phyloP scores from a whole-genome alignment of 441 rosid genomes.

The Populus tomentosa region DNA sequence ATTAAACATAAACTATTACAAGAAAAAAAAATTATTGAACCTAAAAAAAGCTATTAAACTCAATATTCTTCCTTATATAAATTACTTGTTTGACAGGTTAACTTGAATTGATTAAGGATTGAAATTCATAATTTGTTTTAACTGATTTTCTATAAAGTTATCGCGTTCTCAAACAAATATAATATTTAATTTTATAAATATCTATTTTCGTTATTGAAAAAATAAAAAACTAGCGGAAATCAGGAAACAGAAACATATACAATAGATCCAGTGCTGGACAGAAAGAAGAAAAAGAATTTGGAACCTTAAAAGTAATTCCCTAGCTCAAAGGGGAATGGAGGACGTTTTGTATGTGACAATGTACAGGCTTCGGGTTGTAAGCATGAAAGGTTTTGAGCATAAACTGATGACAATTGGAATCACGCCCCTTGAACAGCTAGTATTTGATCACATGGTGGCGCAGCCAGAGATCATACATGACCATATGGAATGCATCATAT shows the following conservation, averaged over 20 bases:
- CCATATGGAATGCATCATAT: conserved; percentile 89
- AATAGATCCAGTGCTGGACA: not conserved
- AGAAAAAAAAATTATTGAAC: not conserved
- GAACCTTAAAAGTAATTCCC: not conserved
- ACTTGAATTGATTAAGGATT: not conserved
- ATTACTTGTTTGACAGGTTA: rapidly evolving
- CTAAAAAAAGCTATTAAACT: not conserved
- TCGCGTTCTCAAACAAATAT: too few relatives aligned
- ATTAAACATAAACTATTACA: too few relatives aligned
- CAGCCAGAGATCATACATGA: conserved; percentile 92
- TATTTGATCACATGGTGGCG: conserved; percentile 86
- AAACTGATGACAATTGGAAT: not conserved
- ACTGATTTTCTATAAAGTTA: too few relatives aligned
- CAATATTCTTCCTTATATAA: rapidly evolving
- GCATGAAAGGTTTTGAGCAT: conserved; percentile 13
- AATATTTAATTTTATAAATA: too few relatives aligned
- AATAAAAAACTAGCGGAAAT: not conserved
- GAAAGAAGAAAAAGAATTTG: conserved; percentile 11
- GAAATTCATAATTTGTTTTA: too few relatives aligned
- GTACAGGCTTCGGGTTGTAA: conserved; percentile 28
- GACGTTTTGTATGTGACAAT: conserved; percentile 4
- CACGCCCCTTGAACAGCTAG: conserved; percentile 28
- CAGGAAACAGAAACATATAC: not conserved
- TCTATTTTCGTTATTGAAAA: too few relatives aligned
- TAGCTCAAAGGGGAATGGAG: conserved; percentile 1